A percentile compares a stretch with the other conserved stretches of the same genome.
phyloP scores from a whole-genome alignment of 2,329 filamentous ascomycete species.

The Alternaria alternata region DNA sequence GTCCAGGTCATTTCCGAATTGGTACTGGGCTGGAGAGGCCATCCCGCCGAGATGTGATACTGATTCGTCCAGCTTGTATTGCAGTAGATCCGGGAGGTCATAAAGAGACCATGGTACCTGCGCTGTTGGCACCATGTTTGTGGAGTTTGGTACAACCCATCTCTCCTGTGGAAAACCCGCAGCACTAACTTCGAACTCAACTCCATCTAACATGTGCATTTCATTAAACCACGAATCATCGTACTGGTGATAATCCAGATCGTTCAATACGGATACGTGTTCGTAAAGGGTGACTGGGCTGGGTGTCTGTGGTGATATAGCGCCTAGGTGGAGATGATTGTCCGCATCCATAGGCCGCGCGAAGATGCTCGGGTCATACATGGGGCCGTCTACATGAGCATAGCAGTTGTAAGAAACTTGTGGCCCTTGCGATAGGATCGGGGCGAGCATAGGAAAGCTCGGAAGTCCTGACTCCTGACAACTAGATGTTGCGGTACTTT shows the following conservation, averaged over 20 bases:
- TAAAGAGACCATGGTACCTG: constrained; percentile 32
- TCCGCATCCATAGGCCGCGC: constrained; percentile 26
- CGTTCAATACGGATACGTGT: constrained; percentile 27
- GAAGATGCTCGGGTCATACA: constrained; percentile 31
- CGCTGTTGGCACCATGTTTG: constrained; percentile 25
- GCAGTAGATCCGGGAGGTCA: constrained; percentile 27
- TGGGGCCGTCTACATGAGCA: constrained; percentile 33
- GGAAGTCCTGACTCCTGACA: constrained; percentile 33
- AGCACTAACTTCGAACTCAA: constrained; percentile 33
- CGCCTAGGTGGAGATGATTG: constrained; percentile 30
- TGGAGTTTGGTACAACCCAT: constrained; percentile 29
- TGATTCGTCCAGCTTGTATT: constrained; percentile 19
- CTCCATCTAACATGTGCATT: constrained; percentile 30
- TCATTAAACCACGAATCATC: constrained; percentile 37
- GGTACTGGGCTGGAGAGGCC: constrained; percentile 36
- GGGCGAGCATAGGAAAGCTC: constrained; percentile 37
- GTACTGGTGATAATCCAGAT: constrained; percentile 32
- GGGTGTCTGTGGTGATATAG: constrained; percentile 42
- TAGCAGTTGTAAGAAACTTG: constrained; percentile 38
- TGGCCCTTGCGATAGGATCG: constrained; percentile 35
- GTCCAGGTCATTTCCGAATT: constrained; percentile 6
- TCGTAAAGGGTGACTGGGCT: constrained; percentile 37
- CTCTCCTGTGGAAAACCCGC: constrained; percentile 33
- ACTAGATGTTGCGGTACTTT: constrained; percentile 37
- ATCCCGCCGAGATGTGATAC: constrained; percentile 27